Base-by-base conservation (phyloP, 768 basidiomycete species). In the Boletus reticulatus region DNA sequence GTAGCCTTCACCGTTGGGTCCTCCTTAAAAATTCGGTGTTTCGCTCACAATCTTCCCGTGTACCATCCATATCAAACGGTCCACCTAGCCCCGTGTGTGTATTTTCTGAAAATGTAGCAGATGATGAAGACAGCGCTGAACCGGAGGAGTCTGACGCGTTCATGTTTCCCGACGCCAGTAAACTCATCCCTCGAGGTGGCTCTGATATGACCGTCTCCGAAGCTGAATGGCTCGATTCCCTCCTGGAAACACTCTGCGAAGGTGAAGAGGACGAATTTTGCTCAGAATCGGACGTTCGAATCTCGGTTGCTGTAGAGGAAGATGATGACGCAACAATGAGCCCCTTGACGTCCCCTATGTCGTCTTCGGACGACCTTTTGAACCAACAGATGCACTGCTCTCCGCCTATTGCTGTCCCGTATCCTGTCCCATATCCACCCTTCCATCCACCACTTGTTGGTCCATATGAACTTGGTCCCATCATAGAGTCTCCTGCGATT, bases 1-100 rank as follows among this genome's bases (percentile, higher is more conserved):
- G 80, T 77, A 89, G 84, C 74, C 81, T 92, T 75, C 88, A 89
- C 67, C 88, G 89, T 68, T 91, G 88, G 88, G 90, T 93, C 50
- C 79, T 93, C 55, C 80, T 92, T 68, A 92, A 92, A 86, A 93
- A 92, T 71, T 90, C 88, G 31, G 80, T 91, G 59, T 72, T 83
- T 61, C 78, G 77, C 62, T 79, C 84, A 58, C 78, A 80, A 49
- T 74, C 78, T 60, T 58, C 73, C 64, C 70, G 70, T 61, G 45
- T 77, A 51, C 64, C 75, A 52, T 62, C 70, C 57, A 38, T 52
- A 43, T 59, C 57, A 42, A 62, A 53, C 46, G 48, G 55, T 52
- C 59, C 69, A 49, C 46, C 64, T 55, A 52, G 51, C 47, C 48
- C 66, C 39, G 16, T 55, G 56, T 70, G 68, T 71, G 65, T 70